Evolutionary conservation across 208 protist genomes (phyloP).

Genomic region (Acanthamoeba castellanii): DNA sequence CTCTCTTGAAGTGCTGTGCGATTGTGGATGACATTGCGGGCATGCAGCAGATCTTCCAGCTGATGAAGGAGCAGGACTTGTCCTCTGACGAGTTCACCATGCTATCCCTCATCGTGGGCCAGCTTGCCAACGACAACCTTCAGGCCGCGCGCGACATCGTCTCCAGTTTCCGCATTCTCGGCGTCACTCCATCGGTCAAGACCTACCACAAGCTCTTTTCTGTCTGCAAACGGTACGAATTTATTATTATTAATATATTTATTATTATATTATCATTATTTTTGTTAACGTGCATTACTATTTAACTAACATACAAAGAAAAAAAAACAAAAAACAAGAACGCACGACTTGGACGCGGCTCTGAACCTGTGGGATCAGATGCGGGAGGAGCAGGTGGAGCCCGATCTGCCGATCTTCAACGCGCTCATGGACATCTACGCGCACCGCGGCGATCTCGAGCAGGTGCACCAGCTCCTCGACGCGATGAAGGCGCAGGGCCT

Average conservation of each 20-base stretch:
- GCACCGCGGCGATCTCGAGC: background rate
- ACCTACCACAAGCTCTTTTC: background rate
- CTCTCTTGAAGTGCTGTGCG: constrained; percentile 9
- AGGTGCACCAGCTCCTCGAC: background rate
- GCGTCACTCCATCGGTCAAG: background rate
- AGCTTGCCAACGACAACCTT: background rate
- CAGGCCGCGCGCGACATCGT: background rate
- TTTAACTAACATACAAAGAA: background rate
- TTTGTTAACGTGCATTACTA: too few relatives aligned
- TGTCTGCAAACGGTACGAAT: background rate
- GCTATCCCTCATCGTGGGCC: background rate
- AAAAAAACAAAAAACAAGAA: background rate
- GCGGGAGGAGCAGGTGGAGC: background rate
- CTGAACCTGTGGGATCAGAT: background rate
- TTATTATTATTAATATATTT: background rate
- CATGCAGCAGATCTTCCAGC: background rate
- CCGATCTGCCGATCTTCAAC: background rate
- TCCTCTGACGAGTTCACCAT: background rate
- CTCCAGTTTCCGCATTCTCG: background rate
- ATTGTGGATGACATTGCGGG: background rate
- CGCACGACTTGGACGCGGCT: background rate
- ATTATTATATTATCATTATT: background rate
- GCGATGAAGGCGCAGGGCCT: background rate
- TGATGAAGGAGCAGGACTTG: background rate
- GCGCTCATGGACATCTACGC: constrained; percentile 18